These are phyloP conservation scores for Barnettozyma sucrosica DNA, from an alignment of 805 yeast genomes.

Conservation along the genomic window DNA sequence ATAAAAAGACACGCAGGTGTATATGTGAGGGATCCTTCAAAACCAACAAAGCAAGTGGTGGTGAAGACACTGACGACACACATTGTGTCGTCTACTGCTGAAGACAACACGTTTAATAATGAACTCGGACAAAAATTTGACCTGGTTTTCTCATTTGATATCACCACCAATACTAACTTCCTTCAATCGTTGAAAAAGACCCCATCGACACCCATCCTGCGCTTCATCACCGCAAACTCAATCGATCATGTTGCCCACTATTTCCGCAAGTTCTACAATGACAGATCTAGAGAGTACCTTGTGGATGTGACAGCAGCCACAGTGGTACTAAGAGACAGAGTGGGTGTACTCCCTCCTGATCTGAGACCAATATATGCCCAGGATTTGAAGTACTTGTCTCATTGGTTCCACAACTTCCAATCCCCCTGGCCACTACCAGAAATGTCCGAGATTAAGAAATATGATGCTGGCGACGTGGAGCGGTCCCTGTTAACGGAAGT, in stretches of 20 bases:
- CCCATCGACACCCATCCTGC: slow-evolving; percentile 47
- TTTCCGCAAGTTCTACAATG: slow-evolving; percentile 33
- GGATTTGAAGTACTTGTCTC: slow-evolving; percentile 52
- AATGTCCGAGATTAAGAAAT: slow-evolving; percentile 55
- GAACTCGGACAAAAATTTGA: slow-evolving; percentile 37
- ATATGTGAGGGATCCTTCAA: slow-evolving; percentile 47
- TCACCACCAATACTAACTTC: slow-evolving; percentile 41
- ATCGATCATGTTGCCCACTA: slow-evolving; percentile 72
- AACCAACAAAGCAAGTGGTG: slow-evolving; percentile 15
- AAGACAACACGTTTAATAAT: slow-evolving; percentile 3
- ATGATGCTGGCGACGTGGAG: slow-evolving; percentile 72
- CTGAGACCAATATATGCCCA: slow-evolving; percentile 68
- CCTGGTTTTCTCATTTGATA: slow-evolving; percentile 57
- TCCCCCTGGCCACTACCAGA: slow-evolving; percentile 77
- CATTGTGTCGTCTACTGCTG: slow-evolving; percentile 18
- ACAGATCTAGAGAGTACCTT: slow-evolving; percentile 39
- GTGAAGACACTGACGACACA: slow-evolving; percentile 15
- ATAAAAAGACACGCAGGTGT: slow-evolving; percentile 59
- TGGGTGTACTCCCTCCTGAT: slow-evolving; percentile 78
- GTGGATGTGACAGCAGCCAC: slow-evolving; percentile 73
- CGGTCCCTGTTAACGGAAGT: slow-evolving; percentile 71
- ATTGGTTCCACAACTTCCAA: slow-evolving; percentile 48
- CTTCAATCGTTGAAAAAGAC: slow-evolving; percentile 28
- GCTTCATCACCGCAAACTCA: slow-evolving; percentile 72
- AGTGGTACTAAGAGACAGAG: slow-evolving; percentile 74